Conservation (phyloP, 495 filamentous ascomycete genomes). For the Chaetomium fimeti region DNA sequence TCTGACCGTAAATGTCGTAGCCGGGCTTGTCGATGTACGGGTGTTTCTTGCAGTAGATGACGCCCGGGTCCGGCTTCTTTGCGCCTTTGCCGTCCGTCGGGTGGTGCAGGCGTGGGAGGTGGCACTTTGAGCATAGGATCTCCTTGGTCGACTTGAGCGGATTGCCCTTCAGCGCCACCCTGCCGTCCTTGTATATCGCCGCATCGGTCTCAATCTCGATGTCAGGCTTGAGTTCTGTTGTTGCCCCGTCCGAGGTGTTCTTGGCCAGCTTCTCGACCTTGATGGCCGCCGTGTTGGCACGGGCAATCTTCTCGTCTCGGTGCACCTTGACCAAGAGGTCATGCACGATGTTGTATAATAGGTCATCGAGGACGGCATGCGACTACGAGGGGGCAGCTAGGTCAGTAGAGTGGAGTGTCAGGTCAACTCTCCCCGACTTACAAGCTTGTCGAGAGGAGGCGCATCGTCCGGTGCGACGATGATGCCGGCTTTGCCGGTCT, state of each 20-base stretch:
- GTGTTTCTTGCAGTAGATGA: conserved; percentile 73
- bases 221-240: conserved; percentile 45
- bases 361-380: conserved; percentile 61
- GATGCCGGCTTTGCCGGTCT: conserved; percentile 51
- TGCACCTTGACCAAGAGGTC: conserved; percentile 69
- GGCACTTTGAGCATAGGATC: conserved; percentile 65
- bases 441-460: conserved; percentile 44
- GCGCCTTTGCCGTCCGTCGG: conserved; percentile 62
- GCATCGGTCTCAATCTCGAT: conserved; percentile 65
- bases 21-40: conserved; percentile 71
- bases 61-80: conserved; percentile 58
- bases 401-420: neutral
- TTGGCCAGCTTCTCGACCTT: conserved; percentile 65
- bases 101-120: conserved; percentile 61
- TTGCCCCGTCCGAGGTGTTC: conserved; percentile 49
- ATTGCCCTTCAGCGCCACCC: conserved; percentile 70
- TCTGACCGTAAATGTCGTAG: conserved; percentile 81
- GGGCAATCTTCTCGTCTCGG: conserved; percentile 70
- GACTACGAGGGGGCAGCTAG: conserved; percentile 37
- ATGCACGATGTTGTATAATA: conserved; percentile 70
- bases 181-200: conserved; percentile 69
- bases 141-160: conserved; percentile 70
- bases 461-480: conserved; percentile 47
- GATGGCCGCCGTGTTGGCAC: conserved; percentile 70
- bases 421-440: conserved; percentile 31